Conservation (phyloP, 2,329 filamentous ascomycete genomes). For the Curvularia lunata region DNA sequence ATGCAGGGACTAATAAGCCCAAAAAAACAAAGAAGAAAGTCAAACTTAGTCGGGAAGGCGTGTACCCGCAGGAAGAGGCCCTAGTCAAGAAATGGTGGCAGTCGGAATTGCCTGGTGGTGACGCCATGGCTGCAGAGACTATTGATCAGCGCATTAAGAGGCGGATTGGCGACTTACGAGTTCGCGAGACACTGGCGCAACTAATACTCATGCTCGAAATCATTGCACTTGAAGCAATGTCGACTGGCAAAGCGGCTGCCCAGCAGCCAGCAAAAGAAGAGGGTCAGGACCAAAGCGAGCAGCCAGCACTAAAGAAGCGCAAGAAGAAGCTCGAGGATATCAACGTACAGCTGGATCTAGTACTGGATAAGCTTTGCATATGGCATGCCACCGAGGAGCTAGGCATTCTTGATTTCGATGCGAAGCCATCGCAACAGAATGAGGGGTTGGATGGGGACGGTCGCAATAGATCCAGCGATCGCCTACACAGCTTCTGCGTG, state of each 20-base stretch:
- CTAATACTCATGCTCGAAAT: conserved; percentile 81
- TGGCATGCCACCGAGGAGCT: conserved; percentile 79
- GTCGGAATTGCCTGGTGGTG: conserved; percentile 49
- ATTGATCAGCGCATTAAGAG: conserved; percentile 63
- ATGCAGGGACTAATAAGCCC: conserved; percentile 38
- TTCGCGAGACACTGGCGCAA: conserved; percentile 79
- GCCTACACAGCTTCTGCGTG: conserved; percentile 76
- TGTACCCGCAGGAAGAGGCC: conserved; percentile 71
- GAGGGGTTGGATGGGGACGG: conserved; percentile 31
- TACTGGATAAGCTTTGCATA: conserved; percentile 80
- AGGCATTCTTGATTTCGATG: conserved; percentile 48
- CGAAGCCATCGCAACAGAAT: conserved; percentile 32
- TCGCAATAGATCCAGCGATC: conserved; percentile 57
- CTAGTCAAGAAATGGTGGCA: conserved; percentile 75
- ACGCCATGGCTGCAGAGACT: conserved; percentile 40
- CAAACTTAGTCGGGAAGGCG: conserved; percentile 68
- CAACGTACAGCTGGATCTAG: conserved; percentile 70
- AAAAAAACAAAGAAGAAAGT: conserved; percentile 55
- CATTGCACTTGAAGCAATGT: conserved; percentile 67
- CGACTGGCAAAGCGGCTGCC: conserved; percentile 42
- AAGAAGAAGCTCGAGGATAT: conserved; percentile 71
- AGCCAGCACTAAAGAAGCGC: conserved; percentile 45
- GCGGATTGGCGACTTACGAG: conserved; percentile 69
- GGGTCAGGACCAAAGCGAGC: conserved; percentile 23
- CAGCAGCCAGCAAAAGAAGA: conserved; percentile 24